phyloP scores from a whole-genome alignment of 2,329 filamentous ascomycete species.

The Ophiostoma perfectum region DNA sequence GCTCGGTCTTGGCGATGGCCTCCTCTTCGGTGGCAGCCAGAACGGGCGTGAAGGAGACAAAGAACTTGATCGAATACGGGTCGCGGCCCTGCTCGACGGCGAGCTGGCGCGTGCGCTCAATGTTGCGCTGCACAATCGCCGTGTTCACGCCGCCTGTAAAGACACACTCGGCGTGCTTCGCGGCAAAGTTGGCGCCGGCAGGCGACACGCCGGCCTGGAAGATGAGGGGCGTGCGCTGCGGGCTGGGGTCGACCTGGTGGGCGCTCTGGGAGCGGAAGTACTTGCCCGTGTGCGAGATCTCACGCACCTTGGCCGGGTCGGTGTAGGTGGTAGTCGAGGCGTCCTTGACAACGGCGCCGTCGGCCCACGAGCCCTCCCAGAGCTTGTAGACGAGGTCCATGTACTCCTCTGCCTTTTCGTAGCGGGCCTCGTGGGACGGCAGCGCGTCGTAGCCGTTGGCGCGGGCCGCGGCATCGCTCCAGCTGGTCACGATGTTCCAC shows the following conservation, averaged over 20 bases:
- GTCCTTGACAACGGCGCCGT: conserved; percentile 19
- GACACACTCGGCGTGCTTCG: conserved; percentile 27
- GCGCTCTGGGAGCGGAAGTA: conserved; percentile 13
- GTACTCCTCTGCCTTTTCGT: conserved; percentile 23
- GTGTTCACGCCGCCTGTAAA: conserved; percentile 25
- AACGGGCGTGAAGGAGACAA: conserved; percentile 25
- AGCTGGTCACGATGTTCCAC: conserved; percentile 27
- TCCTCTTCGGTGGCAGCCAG: conserved; percentile 26
- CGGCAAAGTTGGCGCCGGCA: conserved; percentile 26
- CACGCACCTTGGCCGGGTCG: conserved; percentile 20
- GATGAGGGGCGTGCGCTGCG: conserved; percentile 30
- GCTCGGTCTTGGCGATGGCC: conserved; percentile 26
- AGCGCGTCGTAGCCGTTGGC: conserved; percentile 24
- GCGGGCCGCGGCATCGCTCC: conserved; percentile 23
- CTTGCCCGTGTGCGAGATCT: conserved; percentile 19
- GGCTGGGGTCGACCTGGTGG: conserved; percentile 18
- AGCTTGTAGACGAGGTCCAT: conserved; percentile 14
- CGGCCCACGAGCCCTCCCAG: conserved; percentile 22
- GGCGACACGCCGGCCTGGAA: conserved; percentile 27
- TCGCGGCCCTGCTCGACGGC: conserved; percentile 25
- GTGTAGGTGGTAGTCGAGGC: conserved; percentile 6
- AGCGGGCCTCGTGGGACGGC: conserved; percentile 25
- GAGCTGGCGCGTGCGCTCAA: conserved; percentile 21
- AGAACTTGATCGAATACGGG: conserved; percentile 26
- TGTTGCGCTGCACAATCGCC: conserved; percentile 17